Percentiles rank a stretch among this genome's conserved stretches.
Evolutionary conservation across 2,329 filamentous ascomycete species (phyloP).

Genomic region (Verticillium isaacii): DNA sequence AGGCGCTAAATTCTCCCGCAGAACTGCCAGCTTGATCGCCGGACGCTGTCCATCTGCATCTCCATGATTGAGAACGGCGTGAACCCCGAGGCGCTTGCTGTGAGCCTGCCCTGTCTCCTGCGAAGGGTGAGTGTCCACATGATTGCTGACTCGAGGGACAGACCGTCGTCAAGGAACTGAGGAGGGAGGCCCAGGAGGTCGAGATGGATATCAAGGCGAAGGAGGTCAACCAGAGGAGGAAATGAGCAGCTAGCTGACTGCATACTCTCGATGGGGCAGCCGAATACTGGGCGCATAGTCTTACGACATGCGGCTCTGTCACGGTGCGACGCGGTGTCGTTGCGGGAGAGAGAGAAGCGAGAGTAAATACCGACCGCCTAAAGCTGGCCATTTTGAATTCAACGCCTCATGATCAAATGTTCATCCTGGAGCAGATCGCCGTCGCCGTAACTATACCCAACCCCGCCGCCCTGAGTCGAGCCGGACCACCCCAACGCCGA

Average conservation of each 20-base stretch:
- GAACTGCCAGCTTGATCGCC: constrained; percentile 91
- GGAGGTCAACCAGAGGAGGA: not conserved
- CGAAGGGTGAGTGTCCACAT: too few species aligned
- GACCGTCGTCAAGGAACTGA: constrained; percentile 57
- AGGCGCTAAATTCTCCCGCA: constrained; percentile 29
- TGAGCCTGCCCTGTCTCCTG: constrained; percentile 40
- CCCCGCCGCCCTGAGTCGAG: not conserved
- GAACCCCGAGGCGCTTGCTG: constrained; percentile 89
- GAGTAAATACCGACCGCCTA: not conserved
- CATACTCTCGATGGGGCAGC: not conserved
- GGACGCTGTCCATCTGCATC: constrained; percentile 89
- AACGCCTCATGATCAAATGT: not conserved
- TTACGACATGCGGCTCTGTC: not conserved
- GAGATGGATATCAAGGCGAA: constrained; percentile 1
- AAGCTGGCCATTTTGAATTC: not conserved
- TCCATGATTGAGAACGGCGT: constrained; percentile 97
- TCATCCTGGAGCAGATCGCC: not conserved
- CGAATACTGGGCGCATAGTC: not conserved
- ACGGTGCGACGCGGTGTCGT: not conserved
- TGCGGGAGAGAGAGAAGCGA: not conserved
- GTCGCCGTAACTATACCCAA: not conserved
- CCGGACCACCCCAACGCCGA: not conserved
- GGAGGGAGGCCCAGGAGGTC: constrained; percentile 48
- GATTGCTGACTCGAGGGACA: constrained; percentile 18
- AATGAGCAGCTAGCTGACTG: not conserved